Evolutionary conservation across 1,284 basidiomycete species (phyloP), one percentile per base, ranked within the genome.

Genomic region (Mycosarcoma mackinlayi): DNA sequence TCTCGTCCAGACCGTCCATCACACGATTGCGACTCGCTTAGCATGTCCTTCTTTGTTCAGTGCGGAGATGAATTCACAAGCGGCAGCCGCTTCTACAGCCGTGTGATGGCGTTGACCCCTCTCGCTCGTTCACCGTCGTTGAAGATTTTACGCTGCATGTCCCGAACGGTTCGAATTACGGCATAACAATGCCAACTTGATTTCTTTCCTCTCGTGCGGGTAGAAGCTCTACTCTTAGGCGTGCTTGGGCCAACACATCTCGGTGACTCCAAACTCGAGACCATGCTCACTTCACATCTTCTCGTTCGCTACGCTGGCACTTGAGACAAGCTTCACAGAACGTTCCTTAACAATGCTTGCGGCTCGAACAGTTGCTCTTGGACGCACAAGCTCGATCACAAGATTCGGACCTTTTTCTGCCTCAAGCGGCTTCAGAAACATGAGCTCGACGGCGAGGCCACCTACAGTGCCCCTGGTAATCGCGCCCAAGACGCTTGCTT

Each of bases 391-490:
- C 28, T 10, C 45, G 24, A 35, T 58, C 16, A 39, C 46, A 24
- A 46, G 47, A 25, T 18, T 55, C 25, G 49, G 4, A 18, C 3
- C 38, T 33, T 41, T 39, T 3, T 25, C 23, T 5, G 8, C 34
- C 9, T 28, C 25, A 4, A 10, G 37, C 34, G 31, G 46, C 47
- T 27, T 28, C 40, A 45, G 42, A 38, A 30, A 42, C 18, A 71
- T 71, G 68, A 55, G 49, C 44, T 51, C 45, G 14, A 66, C 68
- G 0, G 58, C 47, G 14, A 57, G 68, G 30, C 51, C 68, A 1
- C 44, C 68, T 8, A 49, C 62, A 7, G 68, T 71, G 30, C 70
- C 70, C 19, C 45, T 73, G 33, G 57, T 73, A 24, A 70, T 73
- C 19, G 56, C 70, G 27, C 66, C 70, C 2, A 68, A 73, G 31